Evolutionary conservation across 1,284 basidiomycete species (phyloP).

Genomic region (Fomitopsis palustris): DNA sequence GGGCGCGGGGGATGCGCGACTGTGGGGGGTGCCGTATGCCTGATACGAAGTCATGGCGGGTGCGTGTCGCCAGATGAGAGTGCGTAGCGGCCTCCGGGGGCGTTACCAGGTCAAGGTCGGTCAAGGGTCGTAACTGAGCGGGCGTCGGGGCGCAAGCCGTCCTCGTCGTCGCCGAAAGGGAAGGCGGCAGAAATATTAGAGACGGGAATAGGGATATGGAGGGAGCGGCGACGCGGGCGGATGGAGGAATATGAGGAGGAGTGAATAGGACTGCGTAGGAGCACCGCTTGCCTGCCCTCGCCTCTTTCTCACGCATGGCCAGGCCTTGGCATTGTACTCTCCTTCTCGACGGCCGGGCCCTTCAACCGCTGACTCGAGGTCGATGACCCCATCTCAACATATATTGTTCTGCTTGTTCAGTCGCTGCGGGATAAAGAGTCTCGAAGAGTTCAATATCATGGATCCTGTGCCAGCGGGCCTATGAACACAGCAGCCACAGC

Average conservation of each 20-base stretch:
- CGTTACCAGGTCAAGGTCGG: not conserved
- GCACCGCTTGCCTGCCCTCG: not conserved
- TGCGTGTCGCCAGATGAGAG: not conserved
- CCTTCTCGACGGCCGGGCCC: not conserved
- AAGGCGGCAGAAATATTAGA: not conserved
- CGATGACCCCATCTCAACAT: not conserved
- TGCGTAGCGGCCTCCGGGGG: not conserved
- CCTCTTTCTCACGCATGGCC: constrained; percentile 3
- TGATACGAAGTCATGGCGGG: constrained; percentile 27
- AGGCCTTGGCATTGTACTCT: not conserved
- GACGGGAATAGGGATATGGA: not conserved
- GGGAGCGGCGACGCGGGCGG: not conserved
- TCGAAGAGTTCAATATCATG: too few species aligned
- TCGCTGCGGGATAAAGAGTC: not conserved
- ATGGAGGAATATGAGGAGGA: not conserved
- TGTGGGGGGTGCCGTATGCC: constrained; percentile 22
- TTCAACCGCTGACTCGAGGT: not conserved
- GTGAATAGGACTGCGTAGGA: not conserved
- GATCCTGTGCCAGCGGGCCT: not conserved
- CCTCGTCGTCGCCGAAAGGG: not conserved
- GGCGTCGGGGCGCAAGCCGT: not conserved
- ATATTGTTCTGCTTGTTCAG: not conserved
- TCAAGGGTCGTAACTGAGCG: not conserved
- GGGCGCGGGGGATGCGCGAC: constrained; percentile 12
- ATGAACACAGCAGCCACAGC: too few species aligned